phyloP scores from a whole-genome alignment of 768 basidiomycete species.

The Serendipita sp. region DNA sequence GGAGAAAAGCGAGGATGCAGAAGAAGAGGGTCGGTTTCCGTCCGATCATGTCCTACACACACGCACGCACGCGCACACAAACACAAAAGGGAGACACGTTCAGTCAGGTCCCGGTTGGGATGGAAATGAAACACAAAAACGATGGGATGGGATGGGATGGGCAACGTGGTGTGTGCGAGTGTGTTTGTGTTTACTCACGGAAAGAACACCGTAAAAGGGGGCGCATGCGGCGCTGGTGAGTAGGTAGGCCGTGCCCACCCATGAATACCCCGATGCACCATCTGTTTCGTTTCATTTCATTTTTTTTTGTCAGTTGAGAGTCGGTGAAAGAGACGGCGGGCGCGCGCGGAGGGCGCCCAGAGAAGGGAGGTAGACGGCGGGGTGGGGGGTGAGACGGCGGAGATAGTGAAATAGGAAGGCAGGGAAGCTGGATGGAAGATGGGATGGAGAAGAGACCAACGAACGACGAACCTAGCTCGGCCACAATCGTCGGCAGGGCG shows the following conservation, averaged over 20 bases:
- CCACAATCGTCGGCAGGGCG: conserved; percentile 13
- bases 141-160: neutral
- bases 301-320: neutral
- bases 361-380: neutral
- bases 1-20: conserved; percentile 10
- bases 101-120: neutral
- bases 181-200: conserved; percentile 19
- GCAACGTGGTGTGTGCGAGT: neutral
- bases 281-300: neutral
- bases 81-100: neutral
- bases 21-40: conserved; percentile 11
- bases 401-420: neutral
- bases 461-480: too few species aligned
- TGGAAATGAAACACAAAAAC: neutral
- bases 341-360: too few species aligned
- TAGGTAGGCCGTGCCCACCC: conserved; percentile 14
- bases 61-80: neutral
- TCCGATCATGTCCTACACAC: conserved; percentile 10
- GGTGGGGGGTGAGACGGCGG: neutral
- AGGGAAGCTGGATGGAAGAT: too few species aligned
- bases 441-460: too few species aligned
- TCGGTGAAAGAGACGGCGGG: neutral
- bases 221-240: conserved; percentile 41
- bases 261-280: conserved; percentile 11
- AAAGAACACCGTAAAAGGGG: conserved; percentile 66